Evolutionary conservation across 768 basidiomycete genomes (phyloP).

Genomic region (Termitomyces sp.): DNA sequence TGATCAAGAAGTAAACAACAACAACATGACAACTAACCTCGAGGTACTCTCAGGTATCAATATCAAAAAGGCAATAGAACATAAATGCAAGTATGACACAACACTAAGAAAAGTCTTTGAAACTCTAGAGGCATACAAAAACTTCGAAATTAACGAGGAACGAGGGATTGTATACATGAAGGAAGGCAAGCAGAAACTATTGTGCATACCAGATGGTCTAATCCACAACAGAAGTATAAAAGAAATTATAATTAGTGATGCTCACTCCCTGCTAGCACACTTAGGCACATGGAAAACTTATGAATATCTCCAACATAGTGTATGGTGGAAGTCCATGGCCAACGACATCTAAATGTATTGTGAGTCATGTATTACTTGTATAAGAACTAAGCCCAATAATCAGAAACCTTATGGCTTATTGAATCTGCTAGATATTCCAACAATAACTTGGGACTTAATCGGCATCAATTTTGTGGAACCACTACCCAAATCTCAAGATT

Average conservation of each 20-base stretch:
- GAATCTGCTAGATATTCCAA: background rate
- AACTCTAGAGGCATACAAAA: background rate
- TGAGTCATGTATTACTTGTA: background rate
- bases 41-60: too few relatives aligned
- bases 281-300: background rate
- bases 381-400: background rate
- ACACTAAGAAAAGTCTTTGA: background rate
- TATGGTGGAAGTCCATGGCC: background rate
- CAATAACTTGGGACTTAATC: background rate
- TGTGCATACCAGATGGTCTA: background rate
- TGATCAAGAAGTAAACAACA: too few relatives aligned
- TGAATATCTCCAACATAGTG: background rate
- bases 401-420: background rate
- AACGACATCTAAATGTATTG: background rate
- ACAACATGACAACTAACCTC: too few relatives aligned
- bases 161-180: too few relatives aligned
- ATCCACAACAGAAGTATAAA: background rate
- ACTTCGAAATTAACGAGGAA: background rate
- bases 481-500: background rate
- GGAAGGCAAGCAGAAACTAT: too few relatives aligned
- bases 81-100: background rate
- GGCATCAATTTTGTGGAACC: background rate
- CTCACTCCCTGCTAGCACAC: background rate
- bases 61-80: too few relatives aligned
- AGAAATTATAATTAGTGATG: background rate